Evolutionary conservation across 2,329 filamentous ascomycete genomes (phyloP).

Genomic region (Clonostachys rosea): DNA sequence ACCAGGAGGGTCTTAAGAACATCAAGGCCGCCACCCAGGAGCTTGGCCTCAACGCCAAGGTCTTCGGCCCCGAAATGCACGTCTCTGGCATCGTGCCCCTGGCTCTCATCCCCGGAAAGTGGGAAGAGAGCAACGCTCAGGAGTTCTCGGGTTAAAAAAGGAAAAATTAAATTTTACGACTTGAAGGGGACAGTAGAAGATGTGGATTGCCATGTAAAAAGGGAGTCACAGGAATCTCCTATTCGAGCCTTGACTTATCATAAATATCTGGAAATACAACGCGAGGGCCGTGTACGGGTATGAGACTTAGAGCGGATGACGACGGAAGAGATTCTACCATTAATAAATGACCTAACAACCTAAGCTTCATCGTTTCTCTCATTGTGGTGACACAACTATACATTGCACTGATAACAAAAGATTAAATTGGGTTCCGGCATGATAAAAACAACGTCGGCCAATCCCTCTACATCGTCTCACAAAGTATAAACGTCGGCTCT

Average conservation of each 20-base stretch:
- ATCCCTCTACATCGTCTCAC: too few relatives aligned
- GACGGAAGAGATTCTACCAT: background rate
- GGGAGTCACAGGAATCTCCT: background rate
- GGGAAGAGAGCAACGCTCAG: slow-evolving; percentile 55
- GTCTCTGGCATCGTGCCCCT: slow-evolving; percentile 95
- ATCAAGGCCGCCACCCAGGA: slow-evolving; percentile 96
- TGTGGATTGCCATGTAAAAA: slow-evolving; percentile 1
- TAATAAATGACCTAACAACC: too few relatives aligned
- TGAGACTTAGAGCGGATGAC: slow-evolving; percentile 4
- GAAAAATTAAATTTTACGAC: background rate
- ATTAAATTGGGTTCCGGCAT: too few relatives aligned
- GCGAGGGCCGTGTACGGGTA: slow-evolving; percentile 2
- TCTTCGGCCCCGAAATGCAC: slow-evolving; percentile 80
- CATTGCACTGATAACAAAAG: too few relatives aligned
- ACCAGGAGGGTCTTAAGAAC: slow-evolving; percentile 99
- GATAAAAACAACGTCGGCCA: too few relatives aligned
- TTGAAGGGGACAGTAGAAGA: slow-evolving; percentile 1
- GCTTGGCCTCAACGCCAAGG: slow-evolving; percentile 70
- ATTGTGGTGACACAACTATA: too few relatives aligned
- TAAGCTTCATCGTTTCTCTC: too few relatives aligned
- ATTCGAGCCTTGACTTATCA: background rate
- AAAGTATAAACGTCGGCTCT: too few relatives aligned
- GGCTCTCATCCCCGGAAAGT: slow-evolving; percentile 67
- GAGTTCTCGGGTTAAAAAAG: slow-evolving; percentile 53
- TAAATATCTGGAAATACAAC: background rate